These are phyloP conservation scores for Corinectria fuckeliana DNA, from an alignment of 2,329 filamentous ascomycete species.

Conservation along the genomic window DNA sequence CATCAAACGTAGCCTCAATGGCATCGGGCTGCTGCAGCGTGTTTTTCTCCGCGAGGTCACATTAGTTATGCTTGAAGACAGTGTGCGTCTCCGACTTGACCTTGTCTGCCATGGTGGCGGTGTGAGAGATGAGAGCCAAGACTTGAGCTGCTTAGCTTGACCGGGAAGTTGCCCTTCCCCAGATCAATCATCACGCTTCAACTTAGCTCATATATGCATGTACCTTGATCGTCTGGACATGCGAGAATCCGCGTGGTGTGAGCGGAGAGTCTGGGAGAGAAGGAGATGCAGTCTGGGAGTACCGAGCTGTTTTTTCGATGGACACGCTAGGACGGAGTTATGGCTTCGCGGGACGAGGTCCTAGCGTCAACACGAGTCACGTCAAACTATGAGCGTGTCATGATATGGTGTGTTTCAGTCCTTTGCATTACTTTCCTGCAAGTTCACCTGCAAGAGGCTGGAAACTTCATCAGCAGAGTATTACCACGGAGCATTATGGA, in stretches of 20 bases:
- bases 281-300: not conserved
- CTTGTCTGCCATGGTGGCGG: not conserved
- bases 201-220: no score
- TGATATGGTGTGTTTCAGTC: not conserved
- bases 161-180: not conserved
- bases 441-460: no score
- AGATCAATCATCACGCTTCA: no score
- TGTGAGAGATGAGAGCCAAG: not conserved
- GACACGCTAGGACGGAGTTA: not conserved
- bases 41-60: not conserved
- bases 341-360: not conserved
- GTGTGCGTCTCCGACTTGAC: not conserved
- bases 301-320: no score
- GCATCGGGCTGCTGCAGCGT: not conserved
- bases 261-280: not conserved
- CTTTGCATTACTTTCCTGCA: no score
- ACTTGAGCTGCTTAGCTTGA: not conserved
- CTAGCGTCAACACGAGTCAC: not conserved
- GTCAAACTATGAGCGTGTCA: not conserved
- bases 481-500: not conserved
- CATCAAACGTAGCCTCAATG: not conserved
- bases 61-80: not conserved
- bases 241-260: not conserved
- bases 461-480: not conserved
- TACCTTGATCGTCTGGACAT: no score